phyloP scores from a whole-genome alignment of 1,139 yeast species.

The Candida labiduridarum region DNA sequence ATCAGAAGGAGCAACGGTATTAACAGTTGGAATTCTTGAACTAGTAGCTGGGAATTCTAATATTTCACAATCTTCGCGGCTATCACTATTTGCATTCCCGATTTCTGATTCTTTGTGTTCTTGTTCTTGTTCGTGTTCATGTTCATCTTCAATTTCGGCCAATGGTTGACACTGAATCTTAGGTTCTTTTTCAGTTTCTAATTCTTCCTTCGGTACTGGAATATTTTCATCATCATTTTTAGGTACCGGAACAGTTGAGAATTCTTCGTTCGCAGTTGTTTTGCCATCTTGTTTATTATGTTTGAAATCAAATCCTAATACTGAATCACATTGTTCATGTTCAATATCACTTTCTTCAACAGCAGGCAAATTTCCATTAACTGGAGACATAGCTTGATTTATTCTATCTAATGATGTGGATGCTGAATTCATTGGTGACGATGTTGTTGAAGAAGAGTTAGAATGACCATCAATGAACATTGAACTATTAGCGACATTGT shows the following conservation, averaged over 20 bases:
- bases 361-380: conserved; percentile 14
- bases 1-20: too few species aligned
- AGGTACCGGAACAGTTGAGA: neutral
- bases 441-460: neutral
- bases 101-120: neutral
- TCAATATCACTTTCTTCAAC: conserved; percentile 16
- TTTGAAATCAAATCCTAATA: neutral
- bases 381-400: conserved; percentile 1
- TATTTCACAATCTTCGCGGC: neutral
- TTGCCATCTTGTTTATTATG: neutral
- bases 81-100: neutral
- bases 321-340: conserved; percentile 8
- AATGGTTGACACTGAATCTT: conserved; percentile 2
- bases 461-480: neutral
- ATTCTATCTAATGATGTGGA: conserved; percentile 1
- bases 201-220: neutral
- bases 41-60: neutral
- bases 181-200: neutral
- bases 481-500: neutral
- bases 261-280: neutral
- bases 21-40: neutral
- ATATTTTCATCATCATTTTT: neutral
- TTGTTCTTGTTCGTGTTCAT: neutral
- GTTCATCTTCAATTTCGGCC: conserved; percentile 2
- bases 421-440: neutral